These are phyloP conservation scores for Lactarius sp. DNA, from an alignment of 768 basidiomycete genomes.

Conservation along the genomic window DNA sequence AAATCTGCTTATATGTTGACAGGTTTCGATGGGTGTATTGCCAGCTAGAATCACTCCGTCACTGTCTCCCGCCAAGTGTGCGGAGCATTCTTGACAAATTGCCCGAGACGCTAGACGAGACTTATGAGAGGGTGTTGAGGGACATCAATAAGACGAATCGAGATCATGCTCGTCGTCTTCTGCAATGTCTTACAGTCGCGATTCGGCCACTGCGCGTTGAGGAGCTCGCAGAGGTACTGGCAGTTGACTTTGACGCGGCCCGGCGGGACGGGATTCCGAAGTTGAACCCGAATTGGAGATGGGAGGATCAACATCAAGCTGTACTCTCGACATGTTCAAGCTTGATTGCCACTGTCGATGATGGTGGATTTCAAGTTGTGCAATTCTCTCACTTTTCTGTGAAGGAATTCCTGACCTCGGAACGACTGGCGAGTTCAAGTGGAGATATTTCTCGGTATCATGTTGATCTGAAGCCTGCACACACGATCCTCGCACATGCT, in stretches of 20 bases:
- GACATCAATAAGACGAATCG: not conserved
- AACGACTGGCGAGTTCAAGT: not conserved
- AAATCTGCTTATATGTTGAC: not conserved
- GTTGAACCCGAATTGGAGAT: not conserved
- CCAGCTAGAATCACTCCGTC: slow-evolving; percentile 4
- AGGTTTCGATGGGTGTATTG: slow-evolving; percentile 7
- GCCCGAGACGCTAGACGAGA: slow-evolving; percentile 4
- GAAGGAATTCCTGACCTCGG: slow-evolving; percentile 10
- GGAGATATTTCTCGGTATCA: not conserved
- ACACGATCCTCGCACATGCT: slow-evolving; percentile 11
- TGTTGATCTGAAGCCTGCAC: not conserved
- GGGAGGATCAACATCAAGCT: not conserved
- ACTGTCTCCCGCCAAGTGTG: not conserved
- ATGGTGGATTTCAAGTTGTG: not conserved
- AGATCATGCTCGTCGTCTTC: not conserved
- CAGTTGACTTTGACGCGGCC: slow-evolving; percentile 13
- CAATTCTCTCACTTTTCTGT: slow-evolving; percentile 15
- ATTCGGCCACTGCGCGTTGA: not conserved
- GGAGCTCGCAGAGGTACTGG: slow-evolving; percentile 6
- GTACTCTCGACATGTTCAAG: slow-evolving; percentile 14
- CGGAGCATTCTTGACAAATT: not conserved
- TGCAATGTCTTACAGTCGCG: not conserved
- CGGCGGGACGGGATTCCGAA: not conserved
- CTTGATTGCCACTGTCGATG: not conserved
- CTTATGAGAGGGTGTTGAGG: not conserved